A percentile compares a stretch with the other conserved stretches of the same genome.
These are phyloP conservation scores for Raddia guianensis DNA, from an alignment of 176 grass and related monocot species.

Conservation along the genomic window DNA sequence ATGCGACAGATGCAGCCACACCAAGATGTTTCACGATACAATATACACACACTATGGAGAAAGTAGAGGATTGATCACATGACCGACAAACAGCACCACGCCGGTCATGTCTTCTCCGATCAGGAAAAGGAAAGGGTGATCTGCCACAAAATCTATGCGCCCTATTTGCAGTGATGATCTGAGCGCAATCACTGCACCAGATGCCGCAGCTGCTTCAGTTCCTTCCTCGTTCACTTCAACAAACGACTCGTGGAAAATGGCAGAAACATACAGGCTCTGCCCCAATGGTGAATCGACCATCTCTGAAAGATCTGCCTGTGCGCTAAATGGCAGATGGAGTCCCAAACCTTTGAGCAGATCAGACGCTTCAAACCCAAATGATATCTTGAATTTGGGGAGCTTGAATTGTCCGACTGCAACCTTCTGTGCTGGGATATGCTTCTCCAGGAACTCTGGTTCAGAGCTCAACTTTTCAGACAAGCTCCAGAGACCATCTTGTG, in stretches of 20 bases:
- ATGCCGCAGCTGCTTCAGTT: constrained; percentile 65
- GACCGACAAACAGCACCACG: constrained; percentile 51
- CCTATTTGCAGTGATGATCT: constrained; percentile 25
- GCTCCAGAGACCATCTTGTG: constrained; percentile 57
- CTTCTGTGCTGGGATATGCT: constrained; percentile 47
- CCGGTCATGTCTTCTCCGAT: constrained; percentile 64
- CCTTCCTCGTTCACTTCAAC: constrained; percentile 87
- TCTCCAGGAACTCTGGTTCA: constrained; percentile 60
- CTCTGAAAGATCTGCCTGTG: constrained; percentile 55
- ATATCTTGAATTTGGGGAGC: constrained; percentile 85
- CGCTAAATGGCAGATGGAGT: constrained; percentile 52
- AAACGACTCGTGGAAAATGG: constrained; percentile 70
- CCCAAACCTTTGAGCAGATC: constrained; percentile 60
- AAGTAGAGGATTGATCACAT: constrained; percentile 52
- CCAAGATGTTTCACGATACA: neutral
- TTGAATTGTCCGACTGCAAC: constrained; percentile 62
- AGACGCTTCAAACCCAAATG: constrained; percentile 62
- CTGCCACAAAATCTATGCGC: constrained; percentile 47
- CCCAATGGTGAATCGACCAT: constrained; percentile 53
- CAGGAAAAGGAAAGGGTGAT: constrained; percentile 63
- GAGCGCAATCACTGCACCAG: constrained; percentile 31
- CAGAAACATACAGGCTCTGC: constrained; percentile 50
- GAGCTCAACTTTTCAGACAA: constrained; percentile 60
- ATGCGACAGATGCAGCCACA: neutral
- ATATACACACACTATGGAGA: constrained; percentile 28